Base-by-base conservation (phyloP, 495 filamentous ascomycete genomes). In the Tricharina praecox region DNA sequence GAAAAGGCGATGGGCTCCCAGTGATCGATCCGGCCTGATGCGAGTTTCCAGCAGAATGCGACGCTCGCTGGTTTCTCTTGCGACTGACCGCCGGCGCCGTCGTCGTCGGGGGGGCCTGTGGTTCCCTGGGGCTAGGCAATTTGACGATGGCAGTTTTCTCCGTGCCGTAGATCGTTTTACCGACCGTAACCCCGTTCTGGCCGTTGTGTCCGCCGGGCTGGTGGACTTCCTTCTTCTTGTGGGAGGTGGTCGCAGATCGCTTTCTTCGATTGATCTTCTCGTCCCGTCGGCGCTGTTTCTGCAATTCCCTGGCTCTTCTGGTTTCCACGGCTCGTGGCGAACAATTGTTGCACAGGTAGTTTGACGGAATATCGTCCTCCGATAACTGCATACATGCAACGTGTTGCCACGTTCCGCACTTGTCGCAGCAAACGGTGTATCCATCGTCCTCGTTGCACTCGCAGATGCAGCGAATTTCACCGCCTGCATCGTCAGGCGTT, bases 341-440 rank as follows among this genome's bases (percentile, higher is more conserved):
- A 65, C 90, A 99, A 50, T 90, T 85, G 45, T 72, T 72, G 66
- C 90, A 99, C 53, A 77, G 79, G 65, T 99, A 93, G 18, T 68
- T 61, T 18, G 82, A 73, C 32, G 84, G 88, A 36, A 92, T 78
- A 28, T 75, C 71, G 46, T 69, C 60, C 41, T 71, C 72, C 43
- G 75, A 68, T 41, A 81, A 78, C 61, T 94, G 92, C 65, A 93
- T 95, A 66, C 90, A 99, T 55, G 83, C 75, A 52, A 92, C 87
- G 65, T 99, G 90, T 65, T 99, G 90, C 90, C 90, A 99, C 35
- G 85, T 92, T 60, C 93, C 81, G 67, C 90, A 99, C 48, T 67
- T 69, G 62, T 99, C 90, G 72, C 90, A 99, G 66, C 81, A 83
- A 47, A 99, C 90, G 48, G 92, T 99, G 63, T 81, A 85, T 59